Evolutionary conservation across 2,329 filamentous ascomycete species (phyloP).

Genomic region (Penicillium aurantiogriseum): DNA sequence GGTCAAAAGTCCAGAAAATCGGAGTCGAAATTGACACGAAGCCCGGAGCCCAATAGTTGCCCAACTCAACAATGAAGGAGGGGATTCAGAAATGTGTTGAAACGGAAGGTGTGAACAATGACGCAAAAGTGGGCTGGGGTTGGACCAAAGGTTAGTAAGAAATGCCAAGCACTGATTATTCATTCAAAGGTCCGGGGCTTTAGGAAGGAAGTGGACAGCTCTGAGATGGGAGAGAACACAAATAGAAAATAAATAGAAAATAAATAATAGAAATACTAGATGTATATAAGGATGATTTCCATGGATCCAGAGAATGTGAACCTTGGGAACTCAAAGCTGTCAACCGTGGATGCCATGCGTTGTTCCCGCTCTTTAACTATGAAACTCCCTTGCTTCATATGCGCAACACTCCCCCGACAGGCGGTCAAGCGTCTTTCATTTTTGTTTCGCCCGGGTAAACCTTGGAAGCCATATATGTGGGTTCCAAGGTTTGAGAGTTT

Average conservation of each 20-base stretch:
- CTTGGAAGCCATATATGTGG: no score
- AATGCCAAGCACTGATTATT: not conserved
- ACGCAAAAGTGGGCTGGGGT: slow-evolving; percentile 10
- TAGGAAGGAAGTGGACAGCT: no score
- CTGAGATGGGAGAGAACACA: not conserved
- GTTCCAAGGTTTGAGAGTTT: no score
- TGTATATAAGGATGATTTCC: not conserved
- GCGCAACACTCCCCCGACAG: not conserved
- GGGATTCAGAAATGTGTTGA: not conserved
- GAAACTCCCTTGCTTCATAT: slow-evolving; percentile 7
- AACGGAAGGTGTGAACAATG: slow-evolving; percentile 6
- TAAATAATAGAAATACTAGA: not conserved
- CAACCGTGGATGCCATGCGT: slow-evolving; percentile 4
- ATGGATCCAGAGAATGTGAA: not conserved
- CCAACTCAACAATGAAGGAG: slow-evolving; percentile 7
- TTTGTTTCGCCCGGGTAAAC: not conserved
- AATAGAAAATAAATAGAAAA: no score
- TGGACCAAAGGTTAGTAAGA: slow-evolving; percentile 6
- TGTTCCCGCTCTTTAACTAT: not conserved
- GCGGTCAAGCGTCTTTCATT: not conserved
- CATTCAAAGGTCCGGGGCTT: not conserved
- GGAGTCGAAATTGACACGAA: not conserved
- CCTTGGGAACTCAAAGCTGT: not conserved
- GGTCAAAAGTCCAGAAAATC: not conserved
- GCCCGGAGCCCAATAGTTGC: slow-evolving; percentile 8